Conservation (phyloP, 139 green algal genomes). For the Volvox reticuliferus region DNA sequence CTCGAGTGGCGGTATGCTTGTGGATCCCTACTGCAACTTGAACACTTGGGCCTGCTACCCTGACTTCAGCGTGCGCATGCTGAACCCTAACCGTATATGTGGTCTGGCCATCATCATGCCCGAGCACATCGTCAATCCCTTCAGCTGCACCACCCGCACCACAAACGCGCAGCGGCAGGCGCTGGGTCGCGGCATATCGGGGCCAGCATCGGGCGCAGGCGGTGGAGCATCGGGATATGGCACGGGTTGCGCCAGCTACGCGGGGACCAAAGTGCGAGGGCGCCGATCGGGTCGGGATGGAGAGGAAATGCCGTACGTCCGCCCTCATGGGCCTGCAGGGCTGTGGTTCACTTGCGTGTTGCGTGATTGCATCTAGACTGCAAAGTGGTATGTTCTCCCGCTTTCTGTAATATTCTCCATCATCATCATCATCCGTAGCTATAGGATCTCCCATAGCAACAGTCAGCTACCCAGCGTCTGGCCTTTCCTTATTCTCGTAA, state of each 20-base stretch:
- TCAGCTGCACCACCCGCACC: background rate
- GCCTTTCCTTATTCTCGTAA: no score
- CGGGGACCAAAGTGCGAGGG: background rate
- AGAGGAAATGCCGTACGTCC: background rate
- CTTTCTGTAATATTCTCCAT: background rate
- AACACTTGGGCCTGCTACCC: constrained; percentile 40
- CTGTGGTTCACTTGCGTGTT: no score
- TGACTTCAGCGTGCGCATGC: constrained; percentile 15
- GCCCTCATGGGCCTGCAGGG: no score
- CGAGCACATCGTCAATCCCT: constrained; percentile 1
- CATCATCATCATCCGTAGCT: background rate
- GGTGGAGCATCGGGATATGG: background rate
- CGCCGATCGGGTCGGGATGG: no score
- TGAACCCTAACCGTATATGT: background rate
- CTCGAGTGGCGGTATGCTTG: constrained; percentile 40
- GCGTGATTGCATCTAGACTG: no score
- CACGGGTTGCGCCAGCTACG: constrained; percentile 19
- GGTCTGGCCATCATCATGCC: constrained; percentile 9
- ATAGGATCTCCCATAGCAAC: background rate
- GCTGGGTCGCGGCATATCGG: background rate
- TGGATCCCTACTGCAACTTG: constrained; percentile 40
- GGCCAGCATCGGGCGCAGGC: constrained; percentile 4
- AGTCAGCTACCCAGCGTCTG: background rate
- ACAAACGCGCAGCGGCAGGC: background rate
- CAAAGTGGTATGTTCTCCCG: background rate